Evolutionary conservation across 2,329 filamentous ascomycete species (phyloP).

Genomic region (Colletotrichum kahawae): DNA sequence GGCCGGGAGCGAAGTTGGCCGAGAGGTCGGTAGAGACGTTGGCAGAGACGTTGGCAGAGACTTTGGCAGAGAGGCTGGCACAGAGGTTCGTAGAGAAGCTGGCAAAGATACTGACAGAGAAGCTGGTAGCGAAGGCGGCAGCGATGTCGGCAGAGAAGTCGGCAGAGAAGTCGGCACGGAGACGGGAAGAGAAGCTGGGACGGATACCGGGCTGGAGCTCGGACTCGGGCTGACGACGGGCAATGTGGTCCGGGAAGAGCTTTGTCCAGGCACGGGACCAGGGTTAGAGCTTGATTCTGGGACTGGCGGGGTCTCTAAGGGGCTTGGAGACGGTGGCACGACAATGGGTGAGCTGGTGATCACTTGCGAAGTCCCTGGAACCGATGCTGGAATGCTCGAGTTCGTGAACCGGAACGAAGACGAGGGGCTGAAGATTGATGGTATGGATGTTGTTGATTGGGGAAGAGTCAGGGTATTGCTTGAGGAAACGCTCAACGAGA

Average conservation of each 20-base stretch:
- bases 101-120: too few relatives aligned
- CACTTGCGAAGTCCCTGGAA: neutral
- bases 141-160: neutral
- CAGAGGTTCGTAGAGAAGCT: too few relatives aligned
- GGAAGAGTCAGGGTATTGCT: neutral
- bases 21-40: neutral
- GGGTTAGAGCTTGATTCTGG: neutral
- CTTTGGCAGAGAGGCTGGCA: too few relatives aligned
- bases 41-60: too few relatives aligned
- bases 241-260: neutral
- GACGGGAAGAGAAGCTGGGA: neutral
- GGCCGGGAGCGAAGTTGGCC: neutral
- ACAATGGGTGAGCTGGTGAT: neutral
- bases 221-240: neutral
- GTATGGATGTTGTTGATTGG: neutral
- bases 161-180: neutral
- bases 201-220: neutral
- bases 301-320: neutral
- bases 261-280: neutral
- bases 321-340: neutral
- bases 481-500: neutral
- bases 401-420: neutral
- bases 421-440: neutral
- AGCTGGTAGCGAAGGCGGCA: too few relatives aligned
- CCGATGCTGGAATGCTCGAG: neutral